These are phyloP conservation scores for Trichoderma gamsii DNA, from an alignment of 495 filamentous ascomycete species.

Conservation along the genomic window DNA sequence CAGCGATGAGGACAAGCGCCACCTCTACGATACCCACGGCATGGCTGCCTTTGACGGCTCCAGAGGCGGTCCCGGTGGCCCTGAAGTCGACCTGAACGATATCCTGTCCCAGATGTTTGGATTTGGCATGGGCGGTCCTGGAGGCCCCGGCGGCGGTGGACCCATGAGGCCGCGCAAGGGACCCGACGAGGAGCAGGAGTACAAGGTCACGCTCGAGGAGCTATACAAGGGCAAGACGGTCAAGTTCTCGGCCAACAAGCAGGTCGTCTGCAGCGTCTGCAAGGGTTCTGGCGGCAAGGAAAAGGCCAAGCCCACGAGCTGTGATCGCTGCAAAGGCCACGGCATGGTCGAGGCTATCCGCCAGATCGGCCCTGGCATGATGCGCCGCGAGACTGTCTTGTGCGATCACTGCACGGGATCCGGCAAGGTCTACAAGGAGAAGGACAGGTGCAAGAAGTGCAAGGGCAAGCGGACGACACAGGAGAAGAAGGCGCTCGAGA, in stretches of 20 bases:
- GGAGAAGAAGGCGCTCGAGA: constrained; percentile 86
- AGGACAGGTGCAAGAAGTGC: constrained; percentile 97
- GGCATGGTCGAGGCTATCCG: constrained; percentile 68
- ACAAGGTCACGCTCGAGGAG: constrained; percentile 85
- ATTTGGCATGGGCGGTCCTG: constrained; percentile 59
- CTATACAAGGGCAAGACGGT: constrained; percentile 98
- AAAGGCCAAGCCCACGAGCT: constrained; percentile 78
- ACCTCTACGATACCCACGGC: constrained; percentile 86
- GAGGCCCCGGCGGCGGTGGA: constrained; percentile 36
- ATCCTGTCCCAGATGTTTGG: constrained; percentile 93
- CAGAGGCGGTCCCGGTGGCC: constrained; percentile 59
- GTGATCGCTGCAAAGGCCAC: constrained; percentile 71
- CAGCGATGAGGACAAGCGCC: constrained; percentile 87
- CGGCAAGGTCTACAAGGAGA: constrained; percentile 80
- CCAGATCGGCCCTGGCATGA: constrained; percentile 71
- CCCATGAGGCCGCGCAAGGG: constrained; percentile 62
- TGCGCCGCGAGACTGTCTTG: constrained; percentile 64
- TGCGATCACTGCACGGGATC: constrained; percentile 77
- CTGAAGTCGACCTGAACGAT: constrained; percentile 79
- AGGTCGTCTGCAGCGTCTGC: constrained; percentile 79
- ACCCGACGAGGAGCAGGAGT: constrained; percentile 79
- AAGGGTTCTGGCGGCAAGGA: constrained; percentile 89
- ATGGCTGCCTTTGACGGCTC: constrained; percentile 83
- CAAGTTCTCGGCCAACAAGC: constrained; percentile 89
- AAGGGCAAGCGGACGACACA: constrained; percentile 77